Base-by-base conservation (phyloP, 2,329 filamentous ascomycete species). In the Penicillium sumatraense region DNA sequence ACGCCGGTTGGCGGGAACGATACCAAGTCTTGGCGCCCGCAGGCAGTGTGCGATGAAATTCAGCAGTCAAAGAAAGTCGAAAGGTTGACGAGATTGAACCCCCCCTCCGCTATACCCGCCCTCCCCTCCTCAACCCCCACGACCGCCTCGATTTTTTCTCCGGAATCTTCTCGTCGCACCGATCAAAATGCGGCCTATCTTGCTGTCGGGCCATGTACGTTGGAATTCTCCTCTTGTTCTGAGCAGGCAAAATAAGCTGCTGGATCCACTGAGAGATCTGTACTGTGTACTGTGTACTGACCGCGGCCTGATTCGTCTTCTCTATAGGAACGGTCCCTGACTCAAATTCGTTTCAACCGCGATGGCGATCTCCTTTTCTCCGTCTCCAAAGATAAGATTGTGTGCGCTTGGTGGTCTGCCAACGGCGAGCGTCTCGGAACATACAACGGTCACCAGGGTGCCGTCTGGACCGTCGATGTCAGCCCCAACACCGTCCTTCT, bases 321-420 rank as follows among this genome's bases (percentile, higher is more conserved):
- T 18, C 20, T 60, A 49, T 66, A 88, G 85, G 92, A 96, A 84
- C 90, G 92, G 82, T 91, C 92, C 80, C 85, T 96, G 79, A 96
- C 91, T 75, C 92, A 97, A 79, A 93, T 97, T 78, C 91, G 88
- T 88, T 96, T 91, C 81, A 96, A 93, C 80, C 86, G 87, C 78
- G 95, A 99, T 80, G 95, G 95, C 80, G 95, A 99, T 75, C 86
- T 98, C 66, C 88, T 98, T 75, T 97, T 98, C 83, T 96, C 93
- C 62, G 90, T 92, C 58, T 86, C 91, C 68, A 98, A 98, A 81
- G 93, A 98, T 79, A 93, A 97, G 80, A 86, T 96, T 73, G 91
- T 97, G 71, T 96, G 93, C 83, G 93, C 87, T 64, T 99, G 95
- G 95, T 98, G 87, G 80, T 89, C 92, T 64, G 92, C 96, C 81